Evolutionary conservation across 306 rosid genomes (phyloP).

Genomic region (Elaeagnus macrophylla): DNA sequence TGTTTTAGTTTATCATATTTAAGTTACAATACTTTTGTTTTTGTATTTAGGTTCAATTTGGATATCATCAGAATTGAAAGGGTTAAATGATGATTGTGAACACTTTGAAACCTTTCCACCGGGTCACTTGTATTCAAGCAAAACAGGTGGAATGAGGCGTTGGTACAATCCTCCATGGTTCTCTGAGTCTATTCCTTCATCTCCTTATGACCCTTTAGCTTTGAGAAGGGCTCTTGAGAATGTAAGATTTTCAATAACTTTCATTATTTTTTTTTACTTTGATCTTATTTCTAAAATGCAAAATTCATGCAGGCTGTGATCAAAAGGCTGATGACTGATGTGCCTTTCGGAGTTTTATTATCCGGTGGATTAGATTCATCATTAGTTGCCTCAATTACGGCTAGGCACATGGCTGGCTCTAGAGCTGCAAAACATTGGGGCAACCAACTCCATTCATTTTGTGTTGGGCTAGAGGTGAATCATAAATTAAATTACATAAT

Average conservation of each 20-base stretch:
- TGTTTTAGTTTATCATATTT: not conserved
- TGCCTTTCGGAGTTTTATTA: slow-evolving; percentile 88
- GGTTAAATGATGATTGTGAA: slow-evolving; percentile 80
- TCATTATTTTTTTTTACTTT: not conserved
- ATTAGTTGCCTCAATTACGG: slow-evolving; percentile 84
- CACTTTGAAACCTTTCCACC: slow-evolving; percentile 85
- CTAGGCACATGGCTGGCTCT: slow-evolving; percentile 74
- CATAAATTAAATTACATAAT: not conserved
- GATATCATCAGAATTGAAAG: slow-evolving; percentile 85
- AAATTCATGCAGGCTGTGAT: slow-evolving; percentile 58
- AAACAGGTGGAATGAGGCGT: slow-evolving; percentile 49
- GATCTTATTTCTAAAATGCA: slow-evolving; percentile 11
- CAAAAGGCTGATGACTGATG: slow-evolving; percentile 96
- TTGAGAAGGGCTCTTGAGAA: slow-evolving; percentile 65
- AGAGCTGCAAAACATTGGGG: slow-evolving; percentile 95
- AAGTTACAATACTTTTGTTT: not conserved
- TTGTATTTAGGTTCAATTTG: slow-evolving; percentile 69
- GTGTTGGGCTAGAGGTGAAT: slow-evolving; percentile 82
- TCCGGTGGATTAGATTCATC: slow-evolving; percentile 95
- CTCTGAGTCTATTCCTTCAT: slow-evolving; percentile 71
- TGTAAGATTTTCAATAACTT: slow-evolving; percentile 30
- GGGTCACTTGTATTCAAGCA: slow-evolving; percentile 92
- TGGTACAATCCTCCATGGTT: slow-evolving; percentile 96
- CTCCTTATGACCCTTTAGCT: slow-evolving; percentile 81
- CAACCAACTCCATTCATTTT: slow-evolving; percentile 79